Evolutionary conservation across 2,329 filamentous ascomycete species (phyloP).

Genomic region (Colletotrichum caudatum): DNA sequence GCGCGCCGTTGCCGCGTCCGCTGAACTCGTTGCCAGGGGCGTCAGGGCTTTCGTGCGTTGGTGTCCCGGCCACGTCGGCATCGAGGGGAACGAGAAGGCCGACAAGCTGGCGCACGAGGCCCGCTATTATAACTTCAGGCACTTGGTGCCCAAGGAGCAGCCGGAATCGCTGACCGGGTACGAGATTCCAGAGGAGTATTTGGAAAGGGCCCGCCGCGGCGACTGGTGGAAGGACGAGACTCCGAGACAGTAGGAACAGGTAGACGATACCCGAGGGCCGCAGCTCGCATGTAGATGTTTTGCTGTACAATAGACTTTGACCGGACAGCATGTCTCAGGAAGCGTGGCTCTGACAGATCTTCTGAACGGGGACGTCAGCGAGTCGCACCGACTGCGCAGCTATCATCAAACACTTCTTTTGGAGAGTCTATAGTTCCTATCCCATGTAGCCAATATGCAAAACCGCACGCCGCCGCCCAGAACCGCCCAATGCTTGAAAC

Average conservation of each 20-base stretch:
- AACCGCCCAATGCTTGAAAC: constrained; percentile 21
- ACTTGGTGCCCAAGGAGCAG: constrained; percentile 13
- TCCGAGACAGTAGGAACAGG: neutral
- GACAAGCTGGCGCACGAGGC: neutral
- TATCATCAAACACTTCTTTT: constrained; percentile 12
- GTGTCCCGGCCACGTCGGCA: constrained; percentile 27
- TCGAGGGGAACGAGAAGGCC: constrained; percentile 23
- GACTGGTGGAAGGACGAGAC: constrained; percentile 2
- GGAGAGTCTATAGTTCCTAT: constrained; percentile 26
- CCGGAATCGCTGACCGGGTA: constrained; percentile 9
- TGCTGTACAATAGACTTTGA: neutral
- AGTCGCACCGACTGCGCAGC: neutral
- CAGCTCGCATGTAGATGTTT: neutral
- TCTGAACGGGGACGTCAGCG: neutral
- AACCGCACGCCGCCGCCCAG: constrained; percentile 17
- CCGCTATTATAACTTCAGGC: constrained; percentile 1
- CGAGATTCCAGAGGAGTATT: neutral
- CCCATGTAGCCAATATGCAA: constrained; percentile 6
- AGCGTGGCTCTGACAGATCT: neutral
- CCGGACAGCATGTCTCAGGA: no score
- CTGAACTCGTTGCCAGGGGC: neutral
- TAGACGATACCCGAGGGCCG: neutral
- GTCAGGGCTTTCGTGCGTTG: constrained; percentile 6
- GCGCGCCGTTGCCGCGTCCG: constrained; percentile 23
- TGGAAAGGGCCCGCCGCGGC: constrained; percentile 8